Evolutionary conservation across 2,329 filamentous ascomycete species (phyloP), one percentile per base, ranked within the genome.

Genomic region (Fusarium pseudoanthophilum): DNA sequence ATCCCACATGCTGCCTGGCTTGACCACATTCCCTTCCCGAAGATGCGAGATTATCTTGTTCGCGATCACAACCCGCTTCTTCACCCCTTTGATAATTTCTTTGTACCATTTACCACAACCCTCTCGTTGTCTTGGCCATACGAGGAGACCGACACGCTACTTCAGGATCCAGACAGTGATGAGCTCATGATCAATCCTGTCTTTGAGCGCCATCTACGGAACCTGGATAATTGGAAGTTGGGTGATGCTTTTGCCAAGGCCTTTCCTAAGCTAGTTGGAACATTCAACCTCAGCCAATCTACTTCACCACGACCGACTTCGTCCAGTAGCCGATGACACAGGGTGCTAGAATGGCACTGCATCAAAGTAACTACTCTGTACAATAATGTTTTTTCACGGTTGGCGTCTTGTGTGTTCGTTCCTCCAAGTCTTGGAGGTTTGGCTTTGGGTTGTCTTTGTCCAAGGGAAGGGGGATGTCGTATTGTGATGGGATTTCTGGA

Each of bases 101-200:
- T 95, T 80, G 89, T 95, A 24, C 92, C 93, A 0, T 97, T 91
- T 80, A 96, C 93, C 2, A 89, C 87, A 2, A 95, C 92, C 0
- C 78, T 97, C 30, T 90, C 88, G 32, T 81, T 97, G 21, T 96
- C 95, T 75, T 98, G 95, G 95, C 92, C 92, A 0, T 95, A 97
- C 78, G 91, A 93, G 63, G 87, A 90, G 2, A 90, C 89, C 1
- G 92, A 95, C 75, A 90, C 91, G 40, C 84, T 97, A 32, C 83
- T 93, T 32, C 85, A 87, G 60, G 85, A 87, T 32, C 85, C 87
- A 0, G 86, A 86, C 7, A 83, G 84, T 10, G 89, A 92, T 14
- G 92, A 95, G 77, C 85, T 94, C 67, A 87, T 93, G 72, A 94
- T 97, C 71, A 97, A 96, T 73, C 94, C 94, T 0, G 93, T 94